phyloP scores from a whole-genome alignment of 2,329 filamentous ascomycete species.

The Alternaria triticimaculans region DNA sequence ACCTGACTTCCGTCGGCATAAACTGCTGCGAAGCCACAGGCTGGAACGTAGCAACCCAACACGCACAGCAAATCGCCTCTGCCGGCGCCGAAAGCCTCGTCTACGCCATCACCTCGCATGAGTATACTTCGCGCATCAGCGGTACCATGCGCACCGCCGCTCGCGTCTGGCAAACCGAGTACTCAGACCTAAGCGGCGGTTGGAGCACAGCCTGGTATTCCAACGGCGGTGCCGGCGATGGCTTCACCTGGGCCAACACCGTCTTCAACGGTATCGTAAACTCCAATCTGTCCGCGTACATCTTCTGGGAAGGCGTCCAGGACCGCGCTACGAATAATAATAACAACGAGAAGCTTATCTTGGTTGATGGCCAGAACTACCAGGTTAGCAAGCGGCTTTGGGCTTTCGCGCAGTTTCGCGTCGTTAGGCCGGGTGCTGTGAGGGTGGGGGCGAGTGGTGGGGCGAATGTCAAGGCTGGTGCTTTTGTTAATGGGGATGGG shows the following conservation, averaged over 20 bases:
- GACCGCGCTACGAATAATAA: slow-evolving; percentile 49
- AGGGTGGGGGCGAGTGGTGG: slow-evolving; percentile 44
- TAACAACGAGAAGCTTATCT: slow-evolving; percentile 45
- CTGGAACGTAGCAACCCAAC: neutral
- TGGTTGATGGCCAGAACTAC: slow-evolving; percentile 45
- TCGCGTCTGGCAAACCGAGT: neutral
- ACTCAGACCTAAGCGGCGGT: neutral
- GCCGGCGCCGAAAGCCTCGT: neutral
- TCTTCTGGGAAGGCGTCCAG: slow-evolving; percentile 62
- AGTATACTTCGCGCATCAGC: neutral
- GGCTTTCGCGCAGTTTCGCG: slow-evolving; percentile 52
- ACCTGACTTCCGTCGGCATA: neutral
- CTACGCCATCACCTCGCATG: neutral
- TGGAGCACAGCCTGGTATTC: neutral
- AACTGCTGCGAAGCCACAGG: neutral
- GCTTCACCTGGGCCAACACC: neutral
- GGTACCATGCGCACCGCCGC: neutral
- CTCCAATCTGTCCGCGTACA: slow-evolving; percentile 59
- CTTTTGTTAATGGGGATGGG: slow-evolving; percentile 41
- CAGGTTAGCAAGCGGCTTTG: slow-evolving; percentile 48
- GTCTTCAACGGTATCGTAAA: slow-evolving; percentile 50
- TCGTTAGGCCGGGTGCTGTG: slow-evolving; percentile 50
- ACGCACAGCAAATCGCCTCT: neutral
- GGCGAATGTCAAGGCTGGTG: slow-evolving; percentile 39
- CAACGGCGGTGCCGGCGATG: neutral